These are phyloP conservation scores for Copromyces sp. DNA, from an alignment of 495 filamentous ascomycete genomes.

Conservation along the genomic window DNA sequence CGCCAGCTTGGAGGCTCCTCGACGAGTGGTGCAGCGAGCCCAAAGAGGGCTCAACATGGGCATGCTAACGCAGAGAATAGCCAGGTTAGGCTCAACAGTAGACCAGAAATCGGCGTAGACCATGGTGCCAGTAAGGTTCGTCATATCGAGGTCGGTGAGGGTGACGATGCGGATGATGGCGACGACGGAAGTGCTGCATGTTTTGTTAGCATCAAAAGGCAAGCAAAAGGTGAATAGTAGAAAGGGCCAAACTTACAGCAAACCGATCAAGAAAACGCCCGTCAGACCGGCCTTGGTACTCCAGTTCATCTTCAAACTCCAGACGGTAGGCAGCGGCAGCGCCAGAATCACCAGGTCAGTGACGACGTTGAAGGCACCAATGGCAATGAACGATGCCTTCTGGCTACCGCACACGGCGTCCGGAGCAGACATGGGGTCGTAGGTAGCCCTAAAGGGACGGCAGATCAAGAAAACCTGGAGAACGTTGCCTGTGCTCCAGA, in stretches of 20 bases:
- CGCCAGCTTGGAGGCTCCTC: constrained; percentile 10
- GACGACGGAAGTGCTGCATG: constrained; percentile 5
- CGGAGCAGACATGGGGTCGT: constrained; percentile 5
- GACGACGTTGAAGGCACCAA: constrained; percentile 20
- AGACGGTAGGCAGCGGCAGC: constrained; percentile 15
- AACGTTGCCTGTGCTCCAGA: constrained; percentile 13
- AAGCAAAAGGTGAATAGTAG: background rate
- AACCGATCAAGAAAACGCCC: constrained; percentile 20
- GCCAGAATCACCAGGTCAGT: constrained; percentile 18
- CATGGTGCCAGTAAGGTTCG: constrained; percentile 17
- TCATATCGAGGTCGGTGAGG: constrained; percentile 11
- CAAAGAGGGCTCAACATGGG: constrained; percentile 14
- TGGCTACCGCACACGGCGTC: constrained; percentile 7
- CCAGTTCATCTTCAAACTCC: constrained; percentile 13
- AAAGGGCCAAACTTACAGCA: constrained; percentile 7
- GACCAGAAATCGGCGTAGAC: constrained; percentile 23
- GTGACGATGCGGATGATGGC: constrained; percentile 21
- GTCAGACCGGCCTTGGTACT: constrained; percentile 15
- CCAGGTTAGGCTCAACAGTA: constrained; percentile 21
- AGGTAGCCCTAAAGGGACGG: constrained; percentile 12
- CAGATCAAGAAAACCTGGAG: constrained; percentile 18
- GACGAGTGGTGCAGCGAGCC: constrained; percentile 5
- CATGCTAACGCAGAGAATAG: constrained; percentile 25
- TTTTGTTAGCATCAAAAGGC: background rate
- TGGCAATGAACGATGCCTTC: constrained; percentile 12